Conservation (phyloP, 2,329 filamentous ascomycete species). For the Fusarium sp. region DNA sequence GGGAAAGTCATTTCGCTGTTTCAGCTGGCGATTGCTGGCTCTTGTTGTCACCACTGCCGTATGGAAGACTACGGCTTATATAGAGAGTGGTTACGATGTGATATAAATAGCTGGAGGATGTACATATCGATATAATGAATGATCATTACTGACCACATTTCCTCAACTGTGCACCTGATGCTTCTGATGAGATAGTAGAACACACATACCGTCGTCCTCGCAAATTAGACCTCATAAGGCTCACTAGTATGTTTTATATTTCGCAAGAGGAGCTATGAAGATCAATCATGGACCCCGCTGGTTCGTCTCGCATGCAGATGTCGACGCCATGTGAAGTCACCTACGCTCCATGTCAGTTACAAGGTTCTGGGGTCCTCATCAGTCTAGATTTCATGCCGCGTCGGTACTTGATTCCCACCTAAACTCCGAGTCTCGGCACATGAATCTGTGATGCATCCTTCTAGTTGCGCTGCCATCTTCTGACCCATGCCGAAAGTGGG, state of each 20-base stretch:
- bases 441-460: too few relatives aligned
- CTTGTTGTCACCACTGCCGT: conserved; percentile 9
- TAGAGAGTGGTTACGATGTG: conserved; percentile 22
- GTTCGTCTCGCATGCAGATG: conserved; percentile 19
- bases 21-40: conserved; percentile 15
- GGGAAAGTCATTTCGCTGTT: conserved; percentile 15
- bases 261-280: background rate
- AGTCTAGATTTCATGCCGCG: too few relatives aligned
- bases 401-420: too few relatives aligned
- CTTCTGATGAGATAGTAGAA: background rate
- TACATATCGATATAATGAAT: conserved; percentile 35
- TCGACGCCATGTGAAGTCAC: conserved; percentile 10
- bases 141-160: background rate
- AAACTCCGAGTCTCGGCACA: too few relatives aligned
- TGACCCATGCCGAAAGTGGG: conserved; percentile 17
- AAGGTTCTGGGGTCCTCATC: background rate
- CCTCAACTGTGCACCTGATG: background rate
- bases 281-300: conserved; percentile 10
- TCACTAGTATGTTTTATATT: background rate
- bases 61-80: conserved; percentile 12
- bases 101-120: conserved; percentile 35
- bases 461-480: background rate
- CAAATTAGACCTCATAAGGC: background rate
- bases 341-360: background rate
- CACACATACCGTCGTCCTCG: background rate